Evolutionary conservation across 2,329 filamentous ascomycete genomes (phyloP).

Genomic region (Beauveria medogensis): DNA sequence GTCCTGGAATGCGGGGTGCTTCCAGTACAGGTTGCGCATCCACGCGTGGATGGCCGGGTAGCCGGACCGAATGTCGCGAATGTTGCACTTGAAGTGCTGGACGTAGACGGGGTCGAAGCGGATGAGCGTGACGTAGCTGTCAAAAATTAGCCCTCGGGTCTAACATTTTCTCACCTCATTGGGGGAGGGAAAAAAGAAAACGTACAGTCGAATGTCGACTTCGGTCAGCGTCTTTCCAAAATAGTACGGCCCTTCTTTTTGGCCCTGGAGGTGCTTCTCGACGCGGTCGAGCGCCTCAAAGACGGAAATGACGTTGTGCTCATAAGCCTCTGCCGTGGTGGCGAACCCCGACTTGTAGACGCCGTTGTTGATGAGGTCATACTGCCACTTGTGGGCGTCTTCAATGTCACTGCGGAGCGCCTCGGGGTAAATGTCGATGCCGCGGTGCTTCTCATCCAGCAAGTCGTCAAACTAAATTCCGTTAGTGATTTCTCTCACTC

Average conservation of each 20-base stretch:
- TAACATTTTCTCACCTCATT: not conserved
- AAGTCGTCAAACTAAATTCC: slow-evolving; percentile 58
- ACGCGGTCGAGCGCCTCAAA: slow-evolving; percentile 71
- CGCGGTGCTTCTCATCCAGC: slow-evolving; percentile 50
- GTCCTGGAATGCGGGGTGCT: slow-evolving; percentile 63
- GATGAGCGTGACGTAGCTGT: slow-evolving; percentile 58
- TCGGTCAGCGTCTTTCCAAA: slow-evolving; percentile 73
- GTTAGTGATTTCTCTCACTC: not conserved
- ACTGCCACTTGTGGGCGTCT: slow-evolving; percentile 71
- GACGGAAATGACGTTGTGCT: slow-evolving; percentile 59
- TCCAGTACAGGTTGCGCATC: slow-evolving; percentile 82
- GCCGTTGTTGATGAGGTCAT: slow-evolving; percentile 63
- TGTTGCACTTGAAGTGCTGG: slow-evolving; percentile 82
- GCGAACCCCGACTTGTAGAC: slow-evolving; percentile 77
- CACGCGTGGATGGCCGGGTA: slow-evolving; percentile 77
- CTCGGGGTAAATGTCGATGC: slow-evolving; percentile 60
- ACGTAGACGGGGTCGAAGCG: slow-evolving; percentile 76
- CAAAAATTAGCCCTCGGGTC: slow-evolving; percentile 9
- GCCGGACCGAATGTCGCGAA: slow-evolving; percentile 74
- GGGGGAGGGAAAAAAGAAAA: not conserved
- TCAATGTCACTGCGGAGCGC: slow-evolving; percentile 63
- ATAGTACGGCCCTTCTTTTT: slow-evolving; percentile 55
- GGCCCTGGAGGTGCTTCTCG: slow-evolving; percentile 56
- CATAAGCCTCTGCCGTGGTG: slow-evolving; percentile 74
- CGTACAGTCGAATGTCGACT: slow-evolving; percentile 64